Evolutionary conservation across 495 filamentous ascomycete species (phyloP), one percentile per base, ranked within the genome.

Genomic region (Acidiella bohemica): DNA sequence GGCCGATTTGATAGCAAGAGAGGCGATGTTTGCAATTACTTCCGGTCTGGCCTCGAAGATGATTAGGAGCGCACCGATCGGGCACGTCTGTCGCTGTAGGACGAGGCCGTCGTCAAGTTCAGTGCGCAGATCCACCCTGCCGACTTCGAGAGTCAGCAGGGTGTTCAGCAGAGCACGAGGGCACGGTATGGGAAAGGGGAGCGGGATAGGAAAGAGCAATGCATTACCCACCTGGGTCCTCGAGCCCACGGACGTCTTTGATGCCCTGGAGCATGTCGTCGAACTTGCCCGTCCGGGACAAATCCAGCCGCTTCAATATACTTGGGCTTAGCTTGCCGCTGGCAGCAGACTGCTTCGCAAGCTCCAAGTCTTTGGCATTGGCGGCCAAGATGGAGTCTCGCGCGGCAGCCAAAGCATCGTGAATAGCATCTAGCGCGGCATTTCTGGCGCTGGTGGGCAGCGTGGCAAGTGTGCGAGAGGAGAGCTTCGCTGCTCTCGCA

Each of bases 41-140:
- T 99, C 90, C 7, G 90, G 90, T 21, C 90, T 81, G 17, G 92
- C 92, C 62, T 97, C 90, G 53, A 97, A 97, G 44, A 97, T 96
- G 50, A 96, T 93, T 34, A 97, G 68, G 18, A 99, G 72, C 16
- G 95, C 87, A 33, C 90, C 90, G 48, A 99, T 96, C 1, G 90
- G 90, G 53, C 84, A 95, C 20, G 83, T 81, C 17, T 93, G 75
- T 53, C 84, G 76, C 54, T 93, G 80, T 27, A 96, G 70, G 20
- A 75, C 71, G 30, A 99, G 70, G 19, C 76, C 83, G 50, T 93
- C 81, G 59, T 96, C 90, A n/a, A 99, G 70, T 18, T 74, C 71
- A 25, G 85, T 99, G 40, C 78, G 75, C 42, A 93, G 58, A 10
- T 78, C 87, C 31, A 85, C 70, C 57, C 80, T 81, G 52, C 87